Conservation (phyloP, 2,329 filamentous ascomycete genomes). For the Zarea fungicola region DNA sequence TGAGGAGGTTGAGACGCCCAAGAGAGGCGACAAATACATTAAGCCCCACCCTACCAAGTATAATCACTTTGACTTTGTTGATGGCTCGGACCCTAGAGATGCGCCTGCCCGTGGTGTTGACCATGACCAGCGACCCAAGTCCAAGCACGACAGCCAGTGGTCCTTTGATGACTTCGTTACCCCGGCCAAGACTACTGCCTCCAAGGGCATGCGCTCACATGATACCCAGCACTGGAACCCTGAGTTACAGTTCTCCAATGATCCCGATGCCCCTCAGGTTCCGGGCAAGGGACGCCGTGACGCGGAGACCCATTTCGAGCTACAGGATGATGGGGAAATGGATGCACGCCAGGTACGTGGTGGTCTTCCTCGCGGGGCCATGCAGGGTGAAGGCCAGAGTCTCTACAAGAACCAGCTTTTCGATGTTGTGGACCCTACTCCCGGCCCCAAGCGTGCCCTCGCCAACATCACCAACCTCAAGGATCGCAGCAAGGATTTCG, state of each 20-base stretch:
- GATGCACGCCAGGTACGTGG: constrained; percentile 42
- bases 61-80: constrained; percentile 77
- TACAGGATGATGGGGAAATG: constrained; percentile 68
- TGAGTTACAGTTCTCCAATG: constrained; percentile 49
- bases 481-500: constrained; percentile 71
- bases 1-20: constrained; percentile 36
- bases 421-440: constrained; percentile 46
- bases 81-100: constrained; percentile 53
- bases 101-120: constrained; percentile 36
- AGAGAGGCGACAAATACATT: constrained; percentile 41
- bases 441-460: constrained; percentile 43
- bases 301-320: constrained; percentile 76
- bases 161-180: constrained; percentile 84
- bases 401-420: constrained; percentile 77
- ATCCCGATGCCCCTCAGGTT: constrained; percentile 53
- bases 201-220: constrained; percentile 56
- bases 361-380: constrained; percentile 47
- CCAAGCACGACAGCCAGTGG: constrained; percentile 73
- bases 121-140: constrained; percentile 40
- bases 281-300: constrained; percentile 69
- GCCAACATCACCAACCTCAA: constrained; percentile 67
- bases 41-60: constrained; percentile 74
- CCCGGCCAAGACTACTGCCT: constrained; percentile 63
- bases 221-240: constrained; percentile 77
- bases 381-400: constrained; percentile 59